Percentiles rank a stretch among this genome's conserved stretches.
These are phyloP conservation scores for Metrosideros polymorpha DNA, from an alignment of 441 rosid genomes.

Conservation along the genomic window DNA sequence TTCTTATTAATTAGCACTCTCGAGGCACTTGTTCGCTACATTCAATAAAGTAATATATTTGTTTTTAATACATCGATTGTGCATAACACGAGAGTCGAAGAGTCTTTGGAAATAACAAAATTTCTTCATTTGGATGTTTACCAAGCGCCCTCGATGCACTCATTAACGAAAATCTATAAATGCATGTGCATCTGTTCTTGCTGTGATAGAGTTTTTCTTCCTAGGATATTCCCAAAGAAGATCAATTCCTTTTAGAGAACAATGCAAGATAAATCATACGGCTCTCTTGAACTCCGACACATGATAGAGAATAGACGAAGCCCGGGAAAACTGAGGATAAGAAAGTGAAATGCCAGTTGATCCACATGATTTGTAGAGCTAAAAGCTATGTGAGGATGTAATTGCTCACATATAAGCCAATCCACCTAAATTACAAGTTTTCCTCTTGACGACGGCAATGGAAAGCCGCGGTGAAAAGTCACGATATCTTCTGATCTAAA, in stretches of 20 bases:
- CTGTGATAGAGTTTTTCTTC: neutral
- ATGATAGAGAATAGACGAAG: neutral
- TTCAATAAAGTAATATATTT: neutral
- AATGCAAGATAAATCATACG: neutral
- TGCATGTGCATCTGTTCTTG: neutral
- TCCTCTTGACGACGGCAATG: neutral
- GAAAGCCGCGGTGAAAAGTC: neutral
- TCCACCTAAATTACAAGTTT: neutral
- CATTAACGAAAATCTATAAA: neutral
- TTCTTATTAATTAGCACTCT: rapidly evolving
- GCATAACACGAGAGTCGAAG: rapidly evolving
- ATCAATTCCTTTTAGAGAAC: neutral
- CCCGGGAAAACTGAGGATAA: neutral
- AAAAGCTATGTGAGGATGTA: neutral
- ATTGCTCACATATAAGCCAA: neutral
- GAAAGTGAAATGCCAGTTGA: neutral
- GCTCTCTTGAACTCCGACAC: neutral
- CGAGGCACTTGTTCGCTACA: neutral
- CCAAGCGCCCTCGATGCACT: rapidly evolving
- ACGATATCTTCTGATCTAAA: neutral
- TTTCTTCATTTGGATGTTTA: neutral
- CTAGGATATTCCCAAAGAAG: neutral
- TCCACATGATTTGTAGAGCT: neutral
- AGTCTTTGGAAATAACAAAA: neutral
- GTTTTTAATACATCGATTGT: neutral